Conservation (phyloP, 2,329 filamentous ascomycete genomes). For the Aspergillus fumigatus region DNA sequence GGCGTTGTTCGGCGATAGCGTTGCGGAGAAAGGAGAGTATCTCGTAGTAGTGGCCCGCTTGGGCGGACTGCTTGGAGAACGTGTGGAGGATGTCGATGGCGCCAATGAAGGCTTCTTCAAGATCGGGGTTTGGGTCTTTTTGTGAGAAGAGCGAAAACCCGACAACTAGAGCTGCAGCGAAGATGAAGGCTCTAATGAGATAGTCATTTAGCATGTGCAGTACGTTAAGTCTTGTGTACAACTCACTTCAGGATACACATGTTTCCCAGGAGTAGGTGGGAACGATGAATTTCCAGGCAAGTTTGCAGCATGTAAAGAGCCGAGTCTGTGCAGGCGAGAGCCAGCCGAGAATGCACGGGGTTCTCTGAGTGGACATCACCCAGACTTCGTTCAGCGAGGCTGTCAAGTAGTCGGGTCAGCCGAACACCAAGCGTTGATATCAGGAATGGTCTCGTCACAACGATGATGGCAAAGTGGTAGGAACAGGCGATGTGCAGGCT, state of each 20-base stretch:
- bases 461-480: conserved; percentile 57
- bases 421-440: conserved; percentile 46
- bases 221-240: neutral
- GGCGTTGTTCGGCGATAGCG: conserved; percentile 43
- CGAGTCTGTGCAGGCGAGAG: conserved; percentile 52
- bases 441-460: conserved; percentile 54
- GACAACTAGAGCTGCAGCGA: conserved; percentile 54
- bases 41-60: conserved; percentile 55
- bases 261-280: conserved; percentile 46
- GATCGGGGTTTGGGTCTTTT: conserved; percentile 37
- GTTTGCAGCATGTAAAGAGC: conserved; percentile 54
- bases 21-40: conserved; percentile 48
- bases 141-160: conserved; percentile 55
- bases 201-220: neutral
- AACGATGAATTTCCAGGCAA: conserved; percentile 46
- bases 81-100: conserved; percentile 49
- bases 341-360: conserved; percentile 36
- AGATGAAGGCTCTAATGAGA: conserved; percentile 46
- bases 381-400: conserved; percentile 15
- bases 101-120: conserved; percentile 44
- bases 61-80: conserved; percentile 48
- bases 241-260: conserved; percentile 58
- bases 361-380: conserved; percentile 21
- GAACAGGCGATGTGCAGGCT: conserved; percentile 54
- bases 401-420: conserved; percentile 21